A percentile compares a stretch with the other conserved stretches of the same genome.
Evolutionary conservation across 176 grass and related monocot species (phyloP).

Genomic region (Pharus latifolius): DNA sequence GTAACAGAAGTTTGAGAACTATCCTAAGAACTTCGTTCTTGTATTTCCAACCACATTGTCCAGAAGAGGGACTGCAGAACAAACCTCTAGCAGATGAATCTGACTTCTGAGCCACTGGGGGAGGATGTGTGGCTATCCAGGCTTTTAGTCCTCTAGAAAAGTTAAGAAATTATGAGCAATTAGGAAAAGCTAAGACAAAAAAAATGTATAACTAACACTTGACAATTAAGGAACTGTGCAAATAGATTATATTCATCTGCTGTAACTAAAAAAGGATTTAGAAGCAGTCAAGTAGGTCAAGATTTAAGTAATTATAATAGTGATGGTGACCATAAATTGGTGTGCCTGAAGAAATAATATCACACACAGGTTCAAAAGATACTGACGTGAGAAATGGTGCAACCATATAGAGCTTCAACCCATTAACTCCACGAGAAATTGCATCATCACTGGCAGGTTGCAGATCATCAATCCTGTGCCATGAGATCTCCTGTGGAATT

Average conservation of each 20-base stretch:
- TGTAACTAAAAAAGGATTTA: background rate
- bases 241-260: background rate
- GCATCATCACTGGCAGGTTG: conserved; percentile 73
- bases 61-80: conserved; percentile 8
- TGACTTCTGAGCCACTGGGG: conserved; percentile 42
- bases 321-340: background rate
- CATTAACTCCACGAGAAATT: conserved; percentile 75
- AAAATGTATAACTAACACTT: background rate
- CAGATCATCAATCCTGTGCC: conserved; percentile 88
- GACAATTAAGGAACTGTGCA: background rate
- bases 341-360: background rate
- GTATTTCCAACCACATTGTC: background rate
- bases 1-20: background rate
- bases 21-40: background rate
- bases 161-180: background rate
- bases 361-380: background rate
- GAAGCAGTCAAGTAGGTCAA: background rate
- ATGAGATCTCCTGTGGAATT: conserved; percentile 75
- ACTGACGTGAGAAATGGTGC: conserved; percentile 88
- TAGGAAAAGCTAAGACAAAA: background rate
- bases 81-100: conserved; percentile 80
- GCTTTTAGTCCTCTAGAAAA: conserved; percentile 46
- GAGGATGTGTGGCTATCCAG: conserved; percentile 59
- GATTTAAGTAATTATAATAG: background rate
- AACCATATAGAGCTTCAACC: conserved; percentile 97